Evolutionary conservation across 306 rosid genomes (phyloP), one percentile per base, ranked within the genome.

Genomic region (Echinosophora koreensis): DNA sequence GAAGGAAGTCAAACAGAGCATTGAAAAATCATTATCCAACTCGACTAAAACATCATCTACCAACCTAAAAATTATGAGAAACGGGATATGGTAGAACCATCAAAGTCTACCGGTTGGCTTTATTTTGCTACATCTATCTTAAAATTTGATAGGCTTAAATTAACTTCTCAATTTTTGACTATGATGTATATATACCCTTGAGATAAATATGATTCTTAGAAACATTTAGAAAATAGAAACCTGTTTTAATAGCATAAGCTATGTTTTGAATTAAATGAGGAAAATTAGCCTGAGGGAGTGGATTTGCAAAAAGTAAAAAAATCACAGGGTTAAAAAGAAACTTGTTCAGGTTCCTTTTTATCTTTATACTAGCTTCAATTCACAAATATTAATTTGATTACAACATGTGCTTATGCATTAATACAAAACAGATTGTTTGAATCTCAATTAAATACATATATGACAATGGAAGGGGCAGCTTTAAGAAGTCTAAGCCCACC

Each of bases 401-500:
- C n/a, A n/a, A n/a, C n/a, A n/a, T n/a, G n/a, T n/a, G n/a, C n/a
- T n/a, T n/a, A n/a, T n/a, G n/a, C n/a, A n/a, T n/a, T n/a, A n/a
- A n/a, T n/a, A n/a, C n/a, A n/a, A n/a, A n/a, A n/a, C n/a, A n/a
- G n/a, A n/a, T n/a, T n/a, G n/a, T n/a, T n/a, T n/a, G n/a, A n/a
- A n/a, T n/a, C n/a, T n/a, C n/a, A n/a, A n/a, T n/a, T n/a, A n/a
- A n/a, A n/a, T n/a, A n/a, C n/a, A n/a, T n/a, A n/a, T n/a, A 9
- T 62, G 65, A 78, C 62, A 54, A 69, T 16, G 38, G 58, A 77
- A 39, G 11, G 30, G 32, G 16, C 15, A 5, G 67, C 51, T 72
- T 71, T 47, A 35, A 65, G 22, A 52, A 69, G 64, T 79, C 82
- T 73, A 92, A 80, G 97, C 52, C 97, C 97, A 92, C 96, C 97